phyloP scores from a whole-genome alignment of 73 alveolate genomes.

The Paramecium tetraurelia region DNA sequence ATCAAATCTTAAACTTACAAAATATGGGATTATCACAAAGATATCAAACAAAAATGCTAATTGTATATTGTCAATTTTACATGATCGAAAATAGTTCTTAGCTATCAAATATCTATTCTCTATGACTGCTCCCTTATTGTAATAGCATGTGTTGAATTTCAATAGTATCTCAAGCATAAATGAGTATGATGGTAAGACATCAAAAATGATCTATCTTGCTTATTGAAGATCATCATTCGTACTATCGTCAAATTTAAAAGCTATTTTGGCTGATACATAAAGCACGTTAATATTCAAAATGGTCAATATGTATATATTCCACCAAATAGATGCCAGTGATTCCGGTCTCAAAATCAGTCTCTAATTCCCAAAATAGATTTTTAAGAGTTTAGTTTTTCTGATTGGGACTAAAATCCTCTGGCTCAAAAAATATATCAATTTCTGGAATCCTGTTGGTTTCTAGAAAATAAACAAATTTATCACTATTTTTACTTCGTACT shows the following conservation, averaged over 20 bases:
- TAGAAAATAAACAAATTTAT: neutral
- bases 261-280: slow-evolving; percentile 9
- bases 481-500: neutral
- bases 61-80: neutral
- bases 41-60: slow-evolving; percentile 19
- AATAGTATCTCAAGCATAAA: slow-evolving; percentile 22
- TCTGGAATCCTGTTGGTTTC: neutral
- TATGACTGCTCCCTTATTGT: neutral
- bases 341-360: neutral
- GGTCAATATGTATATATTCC: neutral
- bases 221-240: neutral
- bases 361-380: slow-evolving; percentile 11
- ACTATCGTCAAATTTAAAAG: neutral
- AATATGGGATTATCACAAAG: slow-evolving; percentile 11
- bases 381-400: neutral
- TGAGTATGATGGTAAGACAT: slow-evolving; percentile 10
- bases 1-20: neutral
- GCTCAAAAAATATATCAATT: neutral
- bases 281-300: neutral
- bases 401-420: neutral
- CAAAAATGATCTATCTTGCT: neutral
- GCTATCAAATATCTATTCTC: slow-evolving; percentile 37
- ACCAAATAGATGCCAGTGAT: neutral
- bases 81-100: neutral
- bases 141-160: slow-evolving; percentile 29